These are phyloP conservation scores for Arachis hypogaea DNA, from an alignment of 306 rosid species.

Conservation along the genomic window DNA sequence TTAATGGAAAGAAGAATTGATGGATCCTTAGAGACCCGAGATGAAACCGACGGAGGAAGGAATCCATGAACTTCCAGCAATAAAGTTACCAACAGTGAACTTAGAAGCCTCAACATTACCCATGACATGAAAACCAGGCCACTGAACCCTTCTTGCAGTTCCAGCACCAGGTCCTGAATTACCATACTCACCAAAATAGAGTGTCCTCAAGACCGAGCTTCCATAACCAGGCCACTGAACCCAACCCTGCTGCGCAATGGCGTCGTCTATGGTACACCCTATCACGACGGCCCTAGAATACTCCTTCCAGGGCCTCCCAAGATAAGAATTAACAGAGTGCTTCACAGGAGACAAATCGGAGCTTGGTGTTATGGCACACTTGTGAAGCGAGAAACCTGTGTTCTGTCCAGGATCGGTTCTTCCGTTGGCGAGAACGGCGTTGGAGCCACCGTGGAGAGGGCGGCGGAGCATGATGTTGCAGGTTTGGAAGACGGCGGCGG, in stretches of 20 bases:
- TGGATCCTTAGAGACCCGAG: conserved; percentile 38
- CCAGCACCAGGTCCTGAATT: conserved; percentile 53
- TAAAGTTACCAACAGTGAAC: conserved; percentile 48
- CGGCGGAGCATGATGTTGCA: conserved; percentile 46
- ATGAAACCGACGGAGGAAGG: conserved; percentile 47
- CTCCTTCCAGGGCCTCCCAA: conserved; percentile 62
- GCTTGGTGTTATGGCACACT: conserved; percentile 37
- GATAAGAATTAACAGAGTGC: conserved; percentile 34
- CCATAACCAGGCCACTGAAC: conserved; percentile 53
- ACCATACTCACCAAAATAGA: conserved; percentile 54
- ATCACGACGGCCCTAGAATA: conserved; percentile 54
- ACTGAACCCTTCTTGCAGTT: conserved; percentile 39
- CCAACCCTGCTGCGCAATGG: conserved; percentile 44
- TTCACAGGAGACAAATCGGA: conserved; percentile 42
- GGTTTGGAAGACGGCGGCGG: conserved; percentile 53
- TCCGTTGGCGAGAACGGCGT: conserved; percentile 51
- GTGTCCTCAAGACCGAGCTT: conserved; percentile 27
- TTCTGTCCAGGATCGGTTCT: conserved; percentile 53
- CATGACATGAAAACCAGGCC: conserved; percentile 55
- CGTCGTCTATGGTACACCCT: conserved; percentile 45
- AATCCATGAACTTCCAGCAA: conserved; percentile 58
- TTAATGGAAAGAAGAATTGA: no score
- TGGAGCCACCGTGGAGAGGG: conserved; percentile 27
- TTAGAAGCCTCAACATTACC: conserved; percentile 38
- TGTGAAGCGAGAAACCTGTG: conserved; percentile 59